Evolutionary conservation across 1,284 basidiomycete genomes (phyloP).

Genomic region (Sphagnurus paluster): DNA sequence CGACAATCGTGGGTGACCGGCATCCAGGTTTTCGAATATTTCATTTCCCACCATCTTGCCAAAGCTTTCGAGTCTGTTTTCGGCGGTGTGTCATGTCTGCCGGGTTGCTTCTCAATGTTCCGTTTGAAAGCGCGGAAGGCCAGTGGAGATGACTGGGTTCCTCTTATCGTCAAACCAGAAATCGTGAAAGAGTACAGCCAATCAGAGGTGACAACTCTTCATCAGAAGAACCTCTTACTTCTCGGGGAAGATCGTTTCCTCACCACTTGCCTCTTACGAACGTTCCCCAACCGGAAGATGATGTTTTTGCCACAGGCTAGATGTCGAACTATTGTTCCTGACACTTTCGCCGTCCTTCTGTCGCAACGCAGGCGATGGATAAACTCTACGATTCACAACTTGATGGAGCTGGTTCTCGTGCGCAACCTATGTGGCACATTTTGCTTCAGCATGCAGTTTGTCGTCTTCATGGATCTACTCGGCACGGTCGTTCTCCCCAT

Average conservation of each 20-base stretch:
- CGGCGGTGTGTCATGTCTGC: conserved; percentile 98
- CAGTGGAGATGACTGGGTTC: conserved; percentile 94
- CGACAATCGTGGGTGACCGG: conserved; percentile 96
- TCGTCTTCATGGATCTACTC: conserved; percentile 97
- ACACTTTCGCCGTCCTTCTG: conserved; percentile 90
- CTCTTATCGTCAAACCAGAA: conserved; percentile 95
- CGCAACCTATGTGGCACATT: conserved; percentile 95
- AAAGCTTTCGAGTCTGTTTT: conserved; percentile 99
- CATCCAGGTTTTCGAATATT: conserved; percentile 99
- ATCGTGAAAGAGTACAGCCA: conserved; percentile 98
- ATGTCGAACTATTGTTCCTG: conserved; percentile 95
- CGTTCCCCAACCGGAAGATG: conserved; percentile 99
- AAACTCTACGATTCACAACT: conserved; percentile 98
- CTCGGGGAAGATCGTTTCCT: conserved; percentile 99
- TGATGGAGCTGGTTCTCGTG: conserved; percentile 98
- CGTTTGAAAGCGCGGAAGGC: conserved; percentile 90
- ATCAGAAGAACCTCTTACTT: conserved; percentile 96
- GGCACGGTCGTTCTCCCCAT: conserved; percentile 96
- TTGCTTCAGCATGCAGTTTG: conserved; percentile 97
- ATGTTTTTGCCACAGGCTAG: conserved; percentile 97
- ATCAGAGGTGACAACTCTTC: conserved; percentile 88
- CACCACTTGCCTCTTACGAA: conserved; percentile 91
- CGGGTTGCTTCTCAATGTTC: conserved; percentile 99
- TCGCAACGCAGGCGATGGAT: conserved; percentile 99
- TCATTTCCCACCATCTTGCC: conserved; percentile 97